Evolutionary conservation across 495 filamentous ascomycete species (phyloP), one percentile per base, ranked within the genome.

Genomic region (Staphylotrichum tortipilum): DNA sequence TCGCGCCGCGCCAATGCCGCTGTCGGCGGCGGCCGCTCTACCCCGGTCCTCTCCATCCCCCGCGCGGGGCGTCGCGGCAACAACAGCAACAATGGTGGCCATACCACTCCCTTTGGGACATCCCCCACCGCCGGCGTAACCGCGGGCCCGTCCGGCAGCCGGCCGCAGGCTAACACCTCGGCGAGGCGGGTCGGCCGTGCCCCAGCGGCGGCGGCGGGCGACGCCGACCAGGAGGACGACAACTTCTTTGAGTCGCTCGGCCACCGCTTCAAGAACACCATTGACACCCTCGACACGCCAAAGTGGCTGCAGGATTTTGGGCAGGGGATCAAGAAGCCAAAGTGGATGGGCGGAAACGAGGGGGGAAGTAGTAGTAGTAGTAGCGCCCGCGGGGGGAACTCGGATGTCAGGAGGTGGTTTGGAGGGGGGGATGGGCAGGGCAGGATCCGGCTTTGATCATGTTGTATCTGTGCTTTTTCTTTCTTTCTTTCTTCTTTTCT

Each of bases 181-280:
- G 65, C 49, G 34, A 53, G 66, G 36, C 54, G 67, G 43, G 57
- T 53, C 21, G 60, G 60, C 3, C 58, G 39, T 44, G 62, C 35
- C 52, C 17, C 33, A 18, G 47, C 34, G n/a, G 47, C 26, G 14
- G 31, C 11, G 24, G 17, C 52, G 38, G 34, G 69, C 3, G 79
- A 82, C 45, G 75, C 77, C 3, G 84, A 88, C n/a, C n/a, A n/a
- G n/a, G n/a, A n/a, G 24, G 86, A 92, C 17, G 82, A 86, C 53
- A 83, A 79, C 36, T 88, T 94, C 63, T 89, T 95, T 57, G 78
- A 84, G 48, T 83, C 80, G 17, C 83, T 96, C 47, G 81, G 84
- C 0, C 88, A 94, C 60, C 75, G 92, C 31, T 81, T 98, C 44
- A 81, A 77, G 59, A 98, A 98, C 62, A 95, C 92, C 3, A 78